phyloP scores from a whole-genome alignment of 2,329 filamentous ascomycete species.

The Escovopsis sp. region DNA sequence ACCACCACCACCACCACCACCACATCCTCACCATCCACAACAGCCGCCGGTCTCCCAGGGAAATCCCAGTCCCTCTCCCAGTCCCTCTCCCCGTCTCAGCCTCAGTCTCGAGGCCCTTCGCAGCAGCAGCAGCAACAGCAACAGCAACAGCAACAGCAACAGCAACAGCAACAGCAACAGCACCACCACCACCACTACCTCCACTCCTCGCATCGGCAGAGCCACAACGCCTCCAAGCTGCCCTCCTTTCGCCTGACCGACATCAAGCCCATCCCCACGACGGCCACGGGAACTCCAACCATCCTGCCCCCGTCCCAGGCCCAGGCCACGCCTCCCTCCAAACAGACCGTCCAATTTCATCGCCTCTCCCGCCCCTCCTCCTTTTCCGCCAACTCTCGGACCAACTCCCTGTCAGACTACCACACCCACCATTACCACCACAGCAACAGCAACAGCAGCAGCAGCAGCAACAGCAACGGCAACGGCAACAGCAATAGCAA shows the following conservation, averaged over 20 bases:
- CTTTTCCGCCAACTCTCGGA: no score
- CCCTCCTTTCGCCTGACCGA: slow-evolving; percentile 40
- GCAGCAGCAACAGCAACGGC: no score
- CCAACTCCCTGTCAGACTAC: no score
- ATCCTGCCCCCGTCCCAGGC: not conserved
- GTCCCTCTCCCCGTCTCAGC: no score
- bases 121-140: slow-evolving; percentile 22
- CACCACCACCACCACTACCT: no score
- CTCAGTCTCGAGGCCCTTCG: slow-evolving; percentile 5
- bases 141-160: no score
- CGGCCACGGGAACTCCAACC: slow-evolving; percentile 2
- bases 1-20: slow-evolving; percentile 6
- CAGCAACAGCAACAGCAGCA: no score
- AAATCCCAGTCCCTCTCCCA: not conserved
- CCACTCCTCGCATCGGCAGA: slow-evolving; percentile 35
- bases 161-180: no score
- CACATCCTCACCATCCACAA: slow-evolving; percentile 4
- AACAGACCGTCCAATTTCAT: not conserved
- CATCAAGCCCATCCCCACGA: slow-evolving; percentile 13
- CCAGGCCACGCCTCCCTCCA: not conserved
- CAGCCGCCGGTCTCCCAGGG: slow-evolving; percentile 3
- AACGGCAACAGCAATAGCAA: no score
- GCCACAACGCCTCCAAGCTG: slow-evolving; percentile 38
- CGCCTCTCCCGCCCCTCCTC: not conserved
- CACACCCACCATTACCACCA: no score